Evolutionary conservation across 192 early-diverging fungal species (phyloP), one percentile per base, ranked within the genome.

Genomic region (Coemansia sp.): DNA sequence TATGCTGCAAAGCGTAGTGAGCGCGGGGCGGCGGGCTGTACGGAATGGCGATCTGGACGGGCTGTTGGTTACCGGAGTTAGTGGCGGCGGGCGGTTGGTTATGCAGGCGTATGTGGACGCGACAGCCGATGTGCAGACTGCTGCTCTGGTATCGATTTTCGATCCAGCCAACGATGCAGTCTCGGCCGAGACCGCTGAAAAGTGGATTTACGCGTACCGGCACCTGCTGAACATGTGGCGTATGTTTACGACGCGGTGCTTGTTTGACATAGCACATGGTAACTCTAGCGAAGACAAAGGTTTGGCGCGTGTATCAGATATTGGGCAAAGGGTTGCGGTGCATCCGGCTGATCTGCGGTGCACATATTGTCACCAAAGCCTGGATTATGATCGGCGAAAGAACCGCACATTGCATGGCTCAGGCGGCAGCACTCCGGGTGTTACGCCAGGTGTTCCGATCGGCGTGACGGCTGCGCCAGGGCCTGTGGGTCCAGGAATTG

Each of bases 61-160:
- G 5, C 73, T 99, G 28, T 64, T 92, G 36, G 64, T 98, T 24
- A 96, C 94, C 5, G 97, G 97, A 12, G 64, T 95, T 38, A 76
- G 80, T 23, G 80, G 81, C 23, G 64, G 71, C 6, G 89, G 91
- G 3, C 76, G 94, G 9, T 82, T 86, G 26, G 67, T 98, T 48
- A 78, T 98, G 63, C 86, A 91, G 55, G 76, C 79, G 31, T 94
- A 91, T 66, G 82, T 98, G 8, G 88, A 99, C 80, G 65, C 67
- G 26, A 93, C 92, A 2, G 91, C 90, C 1, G 97, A 99, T 66
- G 85, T 96, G 51, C 97, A 99, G 74, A 96, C 92, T 3, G 93
- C 90, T 0, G 83, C 87, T 24, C 66, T 97, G 17, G 73, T 88
- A 2, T 74, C 88, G 24, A 83, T 84, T 24, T 85, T 86, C 28